Evolutionary conservation across 2,329 filamentous ascomycete genomes (phyloP), one percentile per base, ranked within the genome.

Genomic region (Cladobotryum protrusum): DNA sequence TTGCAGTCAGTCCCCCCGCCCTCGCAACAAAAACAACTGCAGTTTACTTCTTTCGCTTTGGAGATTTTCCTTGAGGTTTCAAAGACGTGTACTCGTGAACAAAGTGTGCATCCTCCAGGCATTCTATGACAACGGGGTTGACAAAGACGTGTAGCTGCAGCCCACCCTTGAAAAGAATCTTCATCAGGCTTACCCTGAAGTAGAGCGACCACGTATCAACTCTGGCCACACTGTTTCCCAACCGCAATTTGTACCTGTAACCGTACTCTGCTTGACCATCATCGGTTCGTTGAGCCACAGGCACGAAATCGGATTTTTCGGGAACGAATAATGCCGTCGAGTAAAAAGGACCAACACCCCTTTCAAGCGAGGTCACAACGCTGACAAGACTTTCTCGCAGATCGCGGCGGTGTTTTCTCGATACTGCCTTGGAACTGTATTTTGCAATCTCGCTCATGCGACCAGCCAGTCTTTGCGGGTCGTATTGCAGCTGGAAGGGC

Each of bases 351-450:
- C 78, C 78, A 37, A 76, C 75, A 37, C 76, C 73, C 3, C 71
- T 70, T 59, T 80, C 76, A 2, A 81, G 67, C 2, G 77, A 80
- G 0, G 75, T 79, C 40, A 77, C 68, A 43, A 80, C 74, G 58
- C 76, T 79, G 41, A 66, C 63, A 34, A 81, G 73, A 17, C 67
- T 72, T 24, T 72, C 67, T 33, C 77, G 73, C 15, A 79, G 63
- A 29, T 73, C 69, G 19, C 71, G 69, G 13, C 76, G 71, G 39
- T 73, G 67, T 53, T 72, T 73, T 49, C 75, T 75, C 13, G 77
- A 77, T 7, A 77, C 69, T 0, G 71, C 66, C 56, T 76, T 79
- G 24, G 71, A 74, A 45, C 71, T 74, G 29, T 72, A 67, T 52
- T 68, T 71, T 17, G 72, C 70, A 15, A 79, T 69, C 46, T 76